Conservation (phyloP, 768 basidiomycete species). For the Phylloporus arenicola region DNA sequence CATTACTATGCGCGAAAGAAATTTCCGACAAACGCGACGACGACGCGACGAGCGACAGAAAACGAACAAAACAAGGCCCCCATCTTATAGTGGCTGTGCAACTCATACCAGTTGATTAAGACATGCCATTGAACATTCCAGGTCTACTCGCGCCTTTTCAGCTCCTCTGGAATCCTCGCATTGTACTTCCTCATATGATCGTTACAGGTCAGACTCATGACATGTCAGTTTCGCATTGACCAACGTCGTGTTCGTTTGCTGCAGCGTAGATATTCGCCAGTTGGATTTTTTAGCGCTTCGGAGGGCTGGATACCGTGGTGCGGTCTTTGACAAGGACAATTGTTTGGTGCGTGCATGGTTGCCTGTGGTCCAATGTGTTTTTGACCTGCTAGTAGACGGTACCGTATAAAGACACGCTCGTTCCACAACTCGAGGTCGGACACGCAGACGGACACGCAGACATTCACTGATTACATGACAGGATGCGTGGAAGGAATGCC, state of each 20-base stretch:
- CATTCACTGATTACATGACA: constrained; percentile 24
- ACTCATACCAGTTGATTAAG: neutral
- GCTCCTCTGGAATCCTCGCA: constrained; percentile 58
- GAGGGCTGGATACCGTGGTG: constrained; percentile 78
- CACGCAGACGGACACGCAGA: neutral
- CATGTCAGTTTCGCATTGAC: constrained; percentile 1
- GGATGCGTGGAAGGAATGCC: constrained; percentile 73
- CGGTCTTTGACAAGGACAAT: constrained; percentile 96
- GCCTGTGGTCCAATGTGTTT: no score
- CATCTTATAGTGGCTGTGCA: neutral
- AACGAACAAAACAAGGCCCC: no score
- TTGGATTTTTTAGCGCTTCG: constrained; percentile 72
- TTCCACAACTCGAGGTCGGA: constrained; percentile 69
- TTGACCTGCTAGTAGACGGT: constrained; percentile 51
- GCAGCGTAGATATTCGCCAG: constrained; percentile 76
- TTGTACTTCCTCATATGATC: constrained; percentile 58
- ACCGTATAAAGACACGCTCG: constrained; percentile 69
- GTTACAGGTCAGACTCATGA: constrained; percentile 52
- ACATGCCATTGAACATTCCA: constrained; percentile 72
- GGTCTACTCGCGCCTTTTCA: constrained; percentile 68
- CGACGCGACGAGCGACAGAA: no score
- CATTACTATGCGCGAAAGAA: no score
- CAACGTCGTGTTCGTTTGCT: constrained; percentile 9
- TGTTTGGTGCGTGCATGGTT: constrained; percentile 60
- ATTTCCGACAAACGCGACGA: no score